These are phyloP conservation scores for Gracilaria vermiculophylla DNA, from an alignment of 23 red algal species.

Conservation along the genomic window DNA sequence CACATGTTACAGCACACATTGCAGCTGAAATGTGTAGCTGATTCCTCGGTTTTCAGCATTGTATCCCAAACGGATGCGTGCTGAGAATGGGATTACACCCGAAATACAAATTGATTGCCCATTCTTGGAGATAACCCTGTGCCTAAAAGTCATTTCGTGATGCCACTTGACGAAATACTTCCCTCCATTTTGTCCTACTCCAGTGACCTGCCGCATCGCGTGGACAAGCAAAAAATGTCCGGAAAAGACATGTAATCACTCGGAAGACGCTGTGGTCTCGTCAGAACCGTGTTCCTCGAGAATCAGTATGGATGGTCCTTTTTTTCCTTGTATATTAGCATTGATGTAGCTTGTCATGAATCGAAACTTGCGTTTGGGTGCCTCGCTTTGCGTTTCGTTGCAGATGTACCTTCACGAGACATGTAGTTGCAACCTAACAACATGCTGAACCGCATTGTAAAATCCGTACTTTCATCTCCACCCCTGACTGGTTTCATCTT, in stretches of 20 bases:
- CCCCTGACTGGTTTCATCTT: too few species aligned
- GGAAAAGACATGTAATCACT: too few species aligned
- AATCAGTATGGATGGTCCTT: not conserved
- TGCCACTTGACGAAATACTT: not conserved
- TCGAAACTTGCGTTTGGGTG: not conserved
- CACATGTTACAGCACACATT: not conserved
- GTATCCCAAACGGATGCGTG: not conserved
- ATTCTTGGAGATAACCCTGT: not conserved
- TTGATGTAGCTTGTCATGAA: not conserved
- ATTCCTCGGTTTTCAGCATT: not conserved
- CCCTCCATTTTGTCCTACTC: too few species aligned
- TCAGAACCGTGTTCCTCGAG: not conserved
- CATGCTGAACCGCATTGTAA: not conserved
- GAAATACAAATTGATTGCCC: constrained; percentile 4
- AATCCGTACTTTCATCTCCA: too few species aligned
- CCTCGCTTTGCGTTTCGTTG: not conserved
- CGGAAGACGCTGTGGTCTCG: not conserved
- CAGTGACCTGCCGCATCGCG: too few species aligned
- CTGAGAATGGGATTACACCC: not conserved
- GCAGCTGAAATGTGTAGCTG: not conserved
- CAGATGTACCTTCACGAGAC: not conserved
- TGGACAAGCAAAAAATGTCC: too few species aligned
- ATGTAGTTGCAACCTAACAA: not conserved
- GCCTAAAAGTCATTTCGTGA: not conserved
- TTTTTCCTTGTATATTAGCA: not conserved